Evolutionary conservation across 139 green algal genomes (phyloP), one percentile per base, ranked within the genome.

Genomic region (Pseudopediastrum boryanum): DNA sequence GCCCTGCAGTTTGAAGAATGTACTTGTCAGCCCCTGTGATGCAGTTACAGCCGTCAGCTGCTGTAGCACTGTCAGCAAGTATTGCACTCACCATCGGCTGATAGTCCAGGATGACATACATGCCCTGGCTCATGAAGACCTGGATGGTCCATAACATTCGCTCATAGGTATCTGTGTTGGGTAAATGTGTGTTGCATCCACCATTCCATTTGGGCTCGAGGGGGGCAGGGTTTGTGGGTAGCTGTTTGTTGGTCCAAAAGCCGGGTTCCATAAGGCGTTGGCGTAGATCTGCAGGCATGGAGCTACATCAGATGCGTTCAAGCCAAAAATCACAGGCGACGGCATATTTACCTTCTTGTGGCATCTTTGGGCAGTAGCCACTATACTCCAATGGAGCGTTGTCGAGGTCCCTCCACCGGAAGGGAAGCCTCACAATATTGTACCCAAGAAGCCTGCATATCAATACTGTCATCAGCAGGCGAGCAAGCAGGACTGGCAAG

Each of bases 91-190:
- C 44, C 64, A 82, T 76, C 29, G 76, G 76, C 52, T 82, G 76
- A 42, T 82, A 82, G 52, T 82, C 76, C 21, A 82, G 76, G 10
- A 82, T 51, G 4, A 82, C 65, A 31, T 82, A 82, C 38, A 82
- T 77, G 8, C 76, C 76, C 41, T 82, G 76, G 19, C 39, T 41
- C 19, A 82, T n/a, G 38, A 82, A 61, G 29, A 19, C 29, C 41
- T 82, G 76, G 2, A 77, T 29, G 29, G 69, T 73, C 29, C 38
- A 82, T 39, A 77, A 35, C 29, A 82, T 27, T 4, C 76, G 35
- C 21, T 68, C 36, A 10, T 71, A 82, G 5, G 42, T 71, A 54
- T 29, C 70, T 2, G 19, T 33, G 0, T 4, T 43, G 0, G 76
- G 65, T 23, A 76, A 42, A 52, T 76, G 76, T n/a, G n/a, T 51